A percentile compares a stretch with the other conserved stretches of the same genome.
These are phyloP conservation scores for Penicillium oxalicum DNA, from an alignment of 2,329 filamentous ascomycete species.

Conservation along the genomic window DNA sequence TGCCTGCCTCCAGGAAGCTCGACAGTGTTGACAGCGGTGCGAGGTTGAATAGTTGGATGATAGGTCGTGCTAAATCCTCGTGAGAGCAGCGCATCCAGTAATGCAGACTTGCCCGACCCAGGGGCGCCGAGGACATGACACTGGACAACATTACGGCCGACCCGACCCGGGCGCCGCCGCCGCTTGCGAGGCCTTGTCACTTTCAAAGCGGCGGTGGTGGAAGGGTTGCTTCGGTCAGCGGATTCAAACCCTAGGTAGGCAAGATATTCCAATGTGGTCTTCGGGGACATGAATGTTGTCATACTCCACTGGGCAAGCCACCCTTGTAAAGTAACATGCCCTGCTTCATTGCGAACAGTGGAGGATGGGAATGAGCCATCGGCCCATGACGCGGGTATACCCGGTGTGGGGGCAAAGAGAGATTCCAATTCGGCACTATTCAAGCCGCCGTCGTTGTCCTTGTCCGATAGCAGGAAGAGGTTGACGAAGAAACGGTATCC, in stretches of 20 bases:
- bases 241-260: constrained; percentile 94
- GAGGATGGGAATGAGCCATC: constrained; percentile 88
- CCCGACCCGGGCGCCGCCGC: constrained; percentile 70
- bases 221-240: constrained; percentile 61
- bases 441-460: constrained; percentile 92
- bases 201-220: constrained; percentile 78
- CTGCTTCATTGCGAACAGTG: constrained; percentile 90
- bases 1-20: constrained; percentile 94
- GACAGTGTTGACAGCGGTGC: constrained; percentile 90
- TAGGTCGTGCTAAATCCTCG: constrained; percentile 79
- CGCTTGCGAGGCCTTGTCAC: constrained; percentile 88
- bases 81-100: constrained; percentile 87
- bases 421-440: constrained; percentile 79
- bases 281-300: constrained; percentile 95
- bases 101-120: constrained; percentile 81
- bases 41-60: constrained; percentile 89
- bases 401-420: constrained; percentile 88
- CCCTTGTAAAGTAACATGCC: constrained; percentile 90
- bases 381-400: constrained; percentile 77
- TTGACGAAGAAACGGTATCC: constrained; percentile 98
- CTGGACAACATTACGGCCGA: constrained; percentile 89
- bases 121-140: constrained; percentile 87
- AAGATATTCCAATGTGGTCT: constrained; percentile 90
- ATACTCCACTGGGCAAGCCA: constrained; percentile 99
- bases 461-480: constrained; percentile 88